Evolutionary conservation across 2,329 filamentous ascomycete genomes (phyloP), one percentile per base, ranked within the genome.

Genomic region (Ceratocystis lukuohia): DNA sequence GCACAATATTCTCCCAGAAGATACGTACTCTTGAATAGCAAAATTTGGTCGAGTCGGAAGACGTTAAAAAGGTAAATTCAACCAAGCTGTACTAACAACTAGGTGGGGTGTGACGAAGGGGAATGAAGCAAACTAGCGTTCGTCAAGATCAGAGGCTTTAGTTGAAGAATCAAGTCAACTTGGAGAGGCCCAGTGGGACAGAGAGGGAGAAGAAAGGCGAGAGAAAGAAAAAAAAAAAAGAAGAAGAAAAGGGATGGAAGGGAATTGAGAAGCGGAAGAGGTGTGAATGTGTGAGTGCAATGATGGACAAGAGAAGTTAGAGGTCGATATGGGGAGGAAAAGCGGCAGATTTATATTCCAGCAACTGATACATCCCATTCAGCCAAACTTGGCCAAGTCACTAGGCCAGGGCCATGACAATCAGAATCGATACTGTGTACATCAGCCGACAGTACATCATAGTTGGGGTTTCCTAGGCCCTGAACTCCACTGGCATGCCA

Each of bases 11-110:
- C 10, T 15, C 10, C 10, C 1, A 7, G 28, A 17, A 37, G 12
- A 59, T 37, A 59, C 65, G 10, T 66, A 66, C 65, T 66, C 2
- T 65, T 65, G 50, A 65, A 30, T 17, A 45, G 25, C 41, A 63
- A 8, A 57, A 30, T 25, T 22, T 4, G 28, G 28, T 61, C 15
- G 45, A 59, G 5, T 41, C 10, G 30, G 5, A 3, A 37, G 30
- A 33, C 6, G 1, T 8, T 15, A 28, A 20, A 50, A 45, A 46
- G 33, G 30, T 17, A 62, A 22, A 20, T 30, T 5, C 20, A 48
- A 46, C 6, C 4, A 63, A n/a, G 28, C 28, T 15, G 17, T 17
- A 37, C 25, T 59, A 8, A 25, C 37, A 17, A 5, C 12, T 17
- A n/a, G 41, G 8, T 33, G 46, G 48, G 44, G 44, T 17, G 61